Percentiles rank a stretch among this genome's conserved stretches.
Evolutionary conservation across 306 rosid genomes (phyloP).

Genomic region (Malus orientalis): DNA sequence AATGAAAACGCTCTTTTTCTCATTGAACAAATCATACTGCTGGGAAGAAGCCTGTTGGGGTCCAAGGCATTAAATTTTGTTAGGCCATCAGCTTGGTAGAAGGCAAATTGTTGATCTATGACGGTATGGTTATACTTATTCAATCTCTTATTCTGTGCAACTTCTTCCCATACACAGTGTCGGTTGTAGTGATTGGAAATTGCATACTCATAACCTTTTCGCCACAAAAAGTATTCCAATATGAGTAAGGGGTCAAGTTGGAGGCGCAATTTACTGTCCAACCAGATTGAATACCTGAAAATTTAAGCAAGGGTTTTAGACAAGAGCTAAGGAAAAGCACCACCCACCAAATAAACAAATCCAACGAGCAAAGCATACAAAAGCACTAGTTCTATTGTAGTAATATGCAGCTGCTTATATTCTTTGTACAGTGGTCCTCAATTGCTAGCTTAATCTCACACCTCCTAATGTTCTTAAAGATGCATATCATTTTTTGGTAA

Average conservation of each 20-base stretch:
- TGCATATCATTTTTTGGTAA: neutral
- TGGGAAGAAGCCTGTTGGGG: conserved; percentile 75
- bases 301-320: neutral
- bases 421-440: neutral
- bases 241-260: conserved; percentile 83
- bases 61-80: conserved; percentile 61
- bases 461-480: neutral
- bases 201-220: conserved; percentile 69
- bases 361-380: neutral
- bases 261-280: conserved; percentile 90
- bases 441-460: neutral
- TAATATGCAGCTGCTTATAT: neutral
- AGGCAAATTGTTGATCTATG: conserved; percentile 66
- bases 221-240: conserved; percentile 91
- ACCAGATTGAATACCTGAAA: conserved; percentile 88
- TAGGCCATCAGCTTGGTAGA: conserved; percentile 70
- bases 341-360: too few relatives aligned
- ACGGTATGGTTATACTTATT: conserved; percentile 73
- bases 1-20: neutral
- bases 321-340: neutral
- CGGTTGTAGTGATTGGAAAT: conserved; percentile 80
- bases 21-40: conserved; percentile 48
- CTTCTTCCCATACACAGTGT: conserved; percentile 88
- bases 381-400: neutral
- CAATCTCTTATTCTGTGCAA: conserved; percentile 59